Evolutionary conservation across 192 early-diverging fungal genomes (phyloP).

Genomic region (Rhizophagus prolifer): DNA sequence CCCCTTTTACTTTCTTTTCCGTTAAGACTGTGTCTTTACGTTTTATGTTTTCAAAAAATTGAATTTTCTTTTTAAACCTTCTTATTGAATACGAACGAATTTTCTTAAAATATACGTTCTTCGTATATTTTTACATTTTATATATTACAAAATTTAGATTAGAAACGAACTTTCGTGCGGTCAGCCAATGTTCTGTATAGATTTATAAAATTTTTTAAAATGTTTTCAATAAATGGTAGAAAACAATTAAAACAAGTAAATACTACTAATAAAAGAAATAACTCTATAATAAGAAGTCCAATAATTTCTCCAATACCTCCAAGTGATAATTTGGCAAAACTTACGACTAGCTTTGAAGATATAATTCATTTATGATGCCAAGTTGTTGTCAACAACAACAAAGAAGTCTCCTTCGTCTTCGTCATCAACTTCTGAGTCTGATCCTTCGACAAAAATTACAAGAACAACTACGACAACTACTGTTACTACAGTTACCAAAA

Average conservation of each 20-base stretch:
- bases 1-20: neutral
- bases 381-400: neutral
- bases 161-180: neutral
- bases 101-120: neutral
- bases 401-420: neutral
- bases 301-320: neutral
- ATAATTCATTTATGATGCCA: neutral
- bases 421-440: neutral
- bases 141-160: neutral
- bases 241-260: neutral
- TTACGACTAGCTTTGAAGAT: neutral
- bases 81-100: neutral
- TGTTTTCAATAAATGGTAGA: neutral
- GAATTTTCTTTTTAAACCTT: neutral
- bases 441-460: conserved; percentile 16
- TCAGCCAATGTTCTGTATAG: neutral
- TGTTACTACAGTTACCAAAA: conserved; percentile 17
- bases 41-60: neutral
- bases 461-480: conserved; percentile 25
- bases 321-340: neutral
- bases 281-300: neutral
- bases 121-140: neutral
- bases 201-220: neutral
- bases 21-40: neutral
- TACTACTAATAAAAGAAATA: neutral